Evolutionary conservation across 306 rosid genomes (phyloP).

Genomic region (Lathyrus oleraceus): DNA sequence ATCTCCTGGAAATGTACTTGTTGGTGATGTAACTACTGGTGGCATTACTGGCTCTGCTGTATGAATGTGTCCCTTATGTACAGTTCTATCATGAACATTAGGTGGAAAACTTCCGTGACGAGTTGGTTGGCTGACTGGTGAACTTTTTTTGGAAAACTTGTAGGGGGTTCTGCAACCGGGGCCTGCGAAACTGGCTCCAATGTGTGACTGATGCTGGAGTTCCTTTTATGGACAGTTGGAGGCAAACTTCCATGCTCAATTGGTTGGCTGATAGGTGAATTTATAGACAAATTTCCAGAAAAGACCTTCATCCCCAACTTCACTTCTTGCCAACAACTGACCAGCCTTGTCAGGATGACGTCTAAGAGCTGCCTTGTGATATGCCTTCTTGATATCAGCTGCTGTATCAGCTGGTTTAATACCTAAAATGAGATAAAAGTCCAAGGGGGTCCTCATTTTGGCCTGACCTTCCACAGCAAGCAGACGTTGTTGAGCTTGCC

Average conservation of each 20-base stretch:
- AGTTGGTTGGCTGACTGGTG: slow-evolving; percentile 33
- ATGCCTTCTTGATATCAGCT: too few species aligned
- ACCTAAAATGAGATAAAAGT: too few species aligned
- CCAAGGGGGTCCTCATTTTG: too few species aligned
- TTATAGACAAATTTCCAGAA: slow-evolving; percentile 43
- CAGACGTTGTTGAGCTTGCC: too few species aligned
- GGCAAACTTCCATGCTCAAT: slow-evolving; percentile 53
- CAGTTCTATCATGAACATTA: slow-evolving; percentile 31
- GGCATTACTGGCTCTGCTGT: slow-evolving; percentile 36
- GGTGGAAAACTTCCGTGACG: slow-evolving; percentile 36
- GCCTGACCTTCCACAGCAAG: too few species aligned
- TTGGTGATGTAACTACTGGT: slow-evolving; percentile 23
- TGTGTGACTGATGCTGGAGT: slow-evolving; percentile 43
- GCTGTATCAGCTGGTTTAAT: too few species aligned
- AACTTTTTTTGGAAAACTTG: slow-evolving; percentile 24
- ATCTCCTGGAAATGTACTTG: slow-evolving; percentile 47
- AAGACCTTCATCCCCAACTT: too few species aligned
- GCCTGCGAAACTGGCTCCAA: slow-evolving; percentile 43
- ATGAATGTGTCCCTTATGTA: slow-evolving; percentile 25
- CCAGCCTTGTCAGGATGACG: too few species aligned
- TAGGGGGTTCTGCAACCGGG: slow-evolving; percentile 47
- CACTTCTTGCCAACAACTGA: too few species aligned
- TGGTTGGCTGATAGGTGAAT: slow-evolving; percentile 56
- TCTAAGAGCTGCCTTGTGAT: too few species aligned
- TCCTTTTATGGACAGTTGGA: slow-evolving; percentile 37